These are phyloP conservation scores for Biscogniauxia marginata DNA, from an alignment of 2,329 filamentous ascomycete genomes.

Conservation along the genomic window DNA sequence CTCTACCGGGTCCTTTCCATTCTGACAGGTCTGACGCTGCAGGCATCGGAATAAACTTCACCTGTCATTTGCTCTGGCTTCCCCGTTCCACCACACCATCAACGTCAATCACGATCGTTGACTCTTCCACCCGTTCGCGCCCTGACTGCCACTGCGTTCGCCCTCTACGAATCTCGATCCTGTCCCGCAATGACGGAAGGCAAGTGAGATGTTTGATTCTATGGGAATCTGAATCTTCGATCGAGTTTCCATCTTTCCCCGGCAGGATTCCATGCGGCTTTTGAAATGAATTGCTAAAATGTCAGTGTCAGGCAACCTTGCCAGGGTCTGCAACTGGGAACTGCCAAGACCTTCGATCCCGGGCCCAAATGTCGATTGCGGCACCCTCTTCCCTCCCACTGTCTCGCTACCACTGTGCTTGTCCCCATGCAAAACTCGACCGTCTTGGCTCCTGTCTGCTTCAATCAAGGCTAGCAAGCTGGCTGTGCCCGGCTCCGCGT, in stretches of 20 bases:
- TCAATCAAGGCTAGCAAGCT: slow-evolving; percentile 11
- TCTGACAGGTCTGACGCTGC: background rate
- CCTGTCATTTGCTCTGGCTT: background rate
- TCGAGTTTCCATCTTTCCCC: background rate
- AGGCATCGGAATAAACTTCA: background rate
- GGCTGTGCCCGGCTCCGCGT: background rate
- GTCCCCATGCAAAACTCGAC: slow-evolving; percentile 13
- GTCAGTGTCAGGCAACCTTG: slow-evolving; percentile 1
- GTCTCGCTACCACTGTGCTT: slow-evolving; percentile 17
- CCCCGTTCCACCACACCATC: background rate
- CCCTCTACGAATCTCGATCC: slow-evolving; percentile 18
- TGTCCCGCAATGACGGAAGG: slow-evolving; percentile 22
- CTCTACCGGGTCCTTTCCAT: too few relatives aligned
- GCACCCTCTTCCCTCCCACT: slow-evolving; percentile 19
- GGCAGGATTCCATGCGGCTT: background rate
- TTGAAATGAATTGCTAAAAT: background rate
- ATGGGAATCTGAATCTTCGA: slow-evolving; percentile 6
- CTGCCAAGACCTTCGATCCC: slow-evolving; percentile 30
- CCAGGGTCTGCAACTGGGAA: background rate
- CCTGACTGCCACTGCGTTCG: background rate
- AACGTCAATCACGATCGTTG: too few relatives aligned
- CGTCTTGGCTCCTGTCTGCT: slow-evolving; percentile 18
- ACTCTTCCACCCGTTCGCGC: too few relatives aligned
- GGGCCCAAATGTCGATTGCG: slow-evolving; percentile 30
- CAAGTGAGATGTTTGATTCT: slow-evolving; percentile 5